A percentile compares a stretch with the other conserved stretches of the same genome.
Evolutionary conservation across 1,284 basidiomycete species (phyloP).

Genomic region (Rhodotorula mucilaginosa): DNA sequence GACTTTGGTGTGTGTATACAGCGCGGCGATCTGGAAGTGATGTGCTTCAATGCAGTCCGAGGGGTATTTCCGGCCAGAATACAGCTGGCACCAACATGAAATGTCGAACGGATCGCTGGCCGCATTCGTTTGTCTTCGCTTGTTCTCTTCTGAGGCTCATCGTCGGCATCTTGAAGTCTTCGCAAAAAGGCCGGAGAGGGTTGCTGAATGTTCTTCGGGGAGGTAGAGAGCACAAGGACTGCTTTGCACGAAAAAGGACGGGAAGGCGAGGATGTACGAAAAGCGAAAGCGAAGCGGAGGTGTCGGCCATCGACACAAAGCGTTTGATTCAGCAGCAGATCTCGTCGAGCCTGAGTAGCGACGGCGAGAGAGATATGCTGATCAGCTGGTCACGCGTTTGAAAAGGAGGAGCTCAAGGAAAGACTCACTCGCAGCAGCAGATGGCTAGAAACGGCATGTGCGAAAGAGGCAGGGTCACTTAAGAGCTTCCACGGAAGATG

Average conservation of each 20-base stretch:
- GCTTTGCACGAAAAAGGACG: no score
- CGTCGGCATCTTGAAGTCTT: no score
- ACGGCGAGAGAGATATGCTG: background rate
- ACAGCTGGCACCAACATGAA: background rate
- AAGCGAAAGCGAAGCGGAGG: background rate
- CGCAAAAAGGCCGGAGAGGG: no score
- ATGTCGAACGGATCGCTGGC: no score
- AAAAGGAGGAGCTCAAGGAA: background rate
- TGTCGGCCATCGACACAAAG: no score
- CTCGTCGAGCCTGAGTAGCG: background rate
- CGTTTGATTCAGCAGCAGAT: background rate
- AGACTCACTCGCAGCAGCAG: constrained; percentile 5
- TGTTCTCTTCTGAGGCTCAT: no score
- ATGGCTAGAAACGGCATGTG: background rate
- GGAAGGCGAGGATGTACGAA: background rate
- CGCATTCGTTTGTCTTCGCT: no score
- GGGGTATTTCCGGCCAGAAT: constrained; percentile 22
- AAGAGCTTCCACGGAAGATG: background rate
- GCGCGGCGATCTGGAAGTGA: constrained; percentile 10
- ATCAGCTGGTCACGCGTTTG: no score
- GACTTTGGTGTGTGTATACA: background rate
- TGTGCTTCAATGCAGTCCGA: constrained; percentile 37
- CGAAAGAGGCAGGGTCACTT: background rate
- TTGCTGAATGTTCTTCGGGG: no score
- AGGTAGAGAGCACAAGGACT: no score